phyloP scores from a whole-genome alignment of 305 asterid species.

The Salvia sclarea region DNA sequence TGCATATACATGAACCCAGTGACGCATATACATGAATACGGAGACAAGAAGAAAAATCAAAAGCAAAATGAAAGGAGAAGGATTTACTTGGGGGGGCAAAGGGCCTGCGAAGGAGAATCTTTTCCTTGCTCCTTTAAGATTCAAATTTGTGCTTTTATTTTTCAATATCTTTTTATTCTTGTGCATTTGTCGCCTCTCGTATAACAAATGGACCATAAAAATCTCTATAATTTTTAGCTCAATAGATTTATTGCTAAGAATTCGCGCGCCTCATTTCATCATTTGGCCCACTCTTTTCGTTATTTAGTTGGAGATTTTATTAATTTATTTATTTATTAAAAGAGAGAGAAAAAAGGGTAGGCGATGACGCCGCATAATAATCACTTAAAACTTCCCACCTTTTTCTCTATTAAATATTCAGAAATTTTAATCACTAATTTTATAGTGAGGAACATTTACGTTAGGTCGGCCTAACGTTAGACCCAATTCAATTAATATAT shows the following conservation, averaged over 20 bases:
- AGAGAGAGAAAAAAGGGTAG: neutral
- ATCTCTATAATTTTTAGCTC: neutral
- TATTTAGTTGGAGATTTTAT: slow-evolving; percentile 1
- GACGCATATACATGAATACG: neutral
- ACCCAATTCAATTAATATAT: no score
- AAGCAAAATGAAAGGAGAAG: neutral
- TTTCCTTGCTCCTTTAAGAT: neutral
- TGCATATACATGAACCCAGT: neutral
- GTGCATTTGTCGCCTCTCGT: neutral
- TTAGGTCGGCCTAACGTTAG: no score
- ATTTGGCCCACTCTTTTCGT: slow-evolving; percentile 14
- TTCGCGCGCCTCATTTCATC: slow-evolving; percentile 31
- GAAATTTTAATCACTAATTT: no score
- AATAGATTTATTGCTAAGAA: slow-evolving; percentile 1
- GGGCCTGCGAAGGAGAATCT: slow-evolving; percentile 19
- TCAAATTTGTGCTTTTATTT: neutral
- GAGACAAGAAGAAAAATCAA: neutral
- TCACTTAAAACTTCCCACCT: neutral
- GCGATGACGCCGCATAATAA: neutral
- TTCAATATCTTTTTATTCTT: neutral
- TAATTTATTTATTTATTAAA: neutral
- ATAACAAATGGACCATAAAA: slow-evolving; percentile 13
- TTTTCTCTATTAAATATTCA: neutral
- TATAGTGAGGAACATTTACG: no score
- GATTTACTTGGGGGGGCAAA: slow-evolving; percentile 24